phyloP scores from a whole-genome alignment of 768 basidiomycete species.

The Fistulinella prunicolor region DNA sequence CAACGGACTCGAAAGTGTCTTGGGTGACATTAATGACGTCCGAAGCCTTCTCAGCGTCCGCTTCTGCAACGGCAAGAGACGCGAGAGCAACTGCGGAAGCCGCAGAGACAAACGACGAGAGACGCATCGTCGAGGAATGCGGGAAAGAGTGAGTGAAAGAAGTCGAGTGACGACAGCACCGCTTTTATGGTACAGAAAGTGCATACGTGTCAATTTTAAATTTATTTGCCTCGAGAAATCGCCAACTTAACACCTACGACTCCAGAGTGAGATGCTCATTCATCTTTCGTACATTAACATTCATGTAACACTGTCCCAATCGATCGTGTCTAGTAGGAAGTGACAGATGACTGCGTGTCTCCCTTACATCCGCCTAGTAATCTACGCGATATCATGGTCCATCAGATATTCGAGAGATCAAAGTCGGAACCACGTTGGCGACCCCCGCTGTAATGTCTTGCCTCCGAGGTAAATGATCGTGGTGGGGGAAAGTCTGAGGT shows the following conservation, averaged over 20 bases:
- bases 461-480: slow-evolving; percentile 50
- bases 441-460: slow-evolving; percentile 62
- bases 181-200: slow-evolving; percentile 22
- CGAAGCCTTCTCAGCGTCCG: slow-evolving; percentile 40
- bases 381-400: neutral
- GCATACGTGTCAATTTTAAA: slow-evolving; percentile 34
- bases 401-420: slow-evolving; percentile 43
- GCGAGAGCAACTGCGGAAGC: slow-evolving; percentile 54
- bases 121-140: slow-evolving; percentile 55
- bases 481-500: slow-evolving; percentile 78
- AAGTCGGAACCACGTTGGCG: slow-evolving; percentile 70
- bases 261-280: too few relatives aligned
- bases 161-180: neutral
- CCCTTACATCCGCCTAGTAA: too few relatives aligned
- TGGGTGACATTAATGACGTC: slow-evolving; percentile 82
- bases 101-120: slow-evolving; percentile 47
- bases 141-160: slow-evolving; percentile 11
- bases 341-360: too few relatives aligned
- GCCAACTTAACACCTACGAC: neutral
- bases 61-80: slow-evolving; percentile 50
- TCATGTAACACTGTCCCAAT: too few relatives aligned
- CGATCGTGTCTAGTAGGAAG: too few relatives aligned
- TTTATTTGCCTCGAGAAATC: neutral
- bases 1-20: slow-evolving; percentile 61
- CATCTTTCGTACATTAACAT: too few relatives aligned